Conservation (phyloP, 257 asterid genomes). For the Solanum ossicruentum region DNA sequence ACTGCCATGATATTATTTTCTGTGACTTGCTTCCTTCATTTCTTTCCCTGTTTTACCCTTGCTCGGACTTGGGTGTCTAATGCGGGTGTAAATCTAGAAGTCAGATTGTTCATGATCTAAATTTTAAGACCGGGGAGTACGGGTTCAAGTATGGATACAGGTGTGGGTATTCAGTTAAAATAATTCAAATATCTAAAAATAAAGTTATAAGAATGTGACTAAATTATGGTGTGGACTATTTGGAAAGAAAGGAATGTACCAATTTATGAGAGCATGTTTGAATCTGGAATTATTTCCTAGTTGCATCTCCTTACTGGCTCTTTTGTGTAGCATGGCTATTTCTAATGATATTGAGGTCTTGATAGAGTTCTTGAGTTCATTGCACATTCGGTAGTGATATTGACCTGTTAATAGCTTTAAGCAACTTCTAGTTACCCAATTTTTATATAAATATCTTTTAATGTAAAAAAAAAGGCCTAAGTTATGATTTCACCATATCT, state of each 20-base stretch:
- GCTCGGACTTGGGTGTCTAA: not conserved
- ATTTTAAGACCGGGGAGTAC: not conserved
- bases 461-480: not conserved
- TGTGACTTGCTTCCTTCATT: not conserved
- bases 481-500: not conserved
- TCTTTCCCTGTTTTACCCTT: not conserved
- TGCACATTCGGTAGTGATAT: not conserved
- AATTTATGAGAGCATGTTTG: not conserved
- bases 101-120: not conserved
- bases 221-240: not conserved
- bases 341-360: not conserved
- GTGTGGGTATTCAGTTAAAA: not conserved
- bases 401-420: not conserved
- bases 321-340: not conserved
- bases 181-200: not conserved
- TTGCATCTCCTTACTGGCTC: not conserved
- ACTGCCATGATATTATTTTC: not conserved
- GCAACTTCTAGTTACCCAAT: not conserved
- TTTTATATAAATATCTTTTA: not conserved
- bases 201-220: not conserved
- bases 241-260: not conserved
- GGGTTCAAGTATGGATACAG: not conserved
- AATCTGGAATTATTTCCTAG: not conserved
- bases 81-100: not conserved
- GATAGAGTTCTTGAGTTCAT: not conserved